These are phyloP conservation scores for Phaeodactylum tricornutum DNA, from an alignment of 108 stramenopile species.

Conservation along the genomic window DNA sequence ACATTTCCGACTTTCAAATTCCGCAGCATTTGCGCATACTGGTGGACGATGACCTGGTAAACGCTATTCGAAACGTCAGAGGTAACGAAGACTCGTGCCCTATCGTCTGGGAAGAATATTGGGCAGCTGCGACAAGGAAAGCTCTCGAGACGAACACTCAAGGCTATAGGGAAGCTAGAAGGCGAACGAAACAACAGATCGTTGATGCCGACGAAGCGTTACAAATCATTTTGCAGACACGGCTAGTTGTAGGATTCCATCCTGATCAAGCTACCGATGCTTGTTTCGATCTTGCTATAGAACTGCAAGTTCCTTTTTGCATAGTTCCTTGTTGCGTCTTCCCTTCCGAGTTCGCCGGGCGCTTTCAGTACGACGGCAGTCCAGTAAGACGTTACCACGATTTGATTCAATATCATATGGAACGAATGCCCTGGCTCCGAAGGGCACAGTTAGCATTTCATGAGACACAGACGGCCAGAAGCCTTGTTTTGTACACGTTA, in stretches of 20 bases:
- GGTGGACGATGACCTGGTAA: conserved; percentile 38
- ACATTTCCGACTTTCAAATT: too few species aligned
- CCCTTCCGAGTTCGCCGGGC: conserved; percentile 54
- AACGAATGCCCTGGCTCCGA: conserved; percentile 19
- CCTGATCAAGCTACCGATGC: conserved; percentile 85
- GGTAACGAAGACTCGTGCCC: background rate
- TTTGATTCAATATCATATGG: conserved; percentile 38
- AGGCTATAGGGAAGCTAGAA: too few species aligned
- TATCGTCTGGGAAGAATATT: too few species aligned
- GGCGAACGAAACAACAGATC: too few species aligned
- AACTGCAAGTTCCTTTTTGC: conserved; percentile 49
- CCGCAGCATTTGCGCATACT: conserved; percentile 39
- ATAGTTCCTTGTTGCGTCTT: conserved; percentile 73
- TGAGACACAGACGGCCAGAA: conserved; percentile 52
- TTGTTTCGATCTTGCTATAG: conserved; percentile 52
- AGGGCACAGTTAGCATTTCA: conserved; percentile 29
- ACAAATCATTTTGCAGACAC: conserved; percentile 3
- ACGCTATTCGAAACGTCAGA: conserved; percentile 11
- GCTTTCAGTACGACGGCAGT: conserved; percentile 16
- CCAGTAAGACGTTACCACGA: conserved; percentile 37
- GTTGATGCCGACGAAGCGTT: too few species aligned
- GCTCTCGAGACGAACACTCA: too few species aligned
- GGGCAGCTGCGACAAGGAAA: too few species aligned
- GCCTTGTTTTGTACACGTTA: conserved; percentile 46
- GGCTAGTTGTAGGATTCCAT: conserved; percentile 76